Conservation (phyloP, 257 asterid genomes). For the Przewalskia tangutica region DNA sequence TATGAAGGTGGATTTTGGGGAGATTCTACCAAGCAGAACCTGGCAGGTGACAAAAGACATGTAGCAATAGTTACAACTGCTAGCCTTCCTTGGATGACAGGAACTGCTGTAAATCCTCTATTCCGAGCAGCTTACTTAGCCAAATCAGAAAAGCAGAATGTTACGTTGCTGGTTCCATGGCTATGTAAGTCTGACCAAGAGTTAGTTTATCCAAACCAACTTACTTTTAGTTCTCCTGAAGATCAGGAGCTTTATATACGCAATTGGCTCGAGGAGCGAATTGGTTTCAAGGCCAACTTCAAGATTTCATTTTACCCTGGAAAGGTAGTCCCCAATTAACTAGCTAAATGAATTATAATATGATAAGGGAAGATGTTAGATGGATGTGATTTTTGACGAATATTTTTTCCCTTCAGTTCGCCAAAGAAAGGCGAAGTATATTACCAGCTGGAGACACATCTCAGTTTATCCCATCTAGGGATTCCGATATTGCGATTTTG, state of each 20-base stretch:
- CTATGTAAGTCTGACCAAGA: constrained; percentile 91
- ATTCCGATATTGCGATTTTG: constrained; percentile 93
- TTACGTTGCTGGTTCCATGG: constrained; percentile 96
- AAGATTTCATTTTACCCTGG: constrained; percentile 97
- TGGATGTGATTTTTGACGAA: constrained; percentile 3
- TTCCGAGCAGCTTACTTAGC: constrained; percentile 97
- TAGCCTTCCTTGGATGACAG: constrained; percentile 99
- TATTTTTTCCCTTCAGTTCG: constrained; percentile 38
- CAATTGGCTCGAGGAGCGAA: constrained; percentile 91
- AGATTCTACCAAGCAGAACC: constrained; percentile 40
- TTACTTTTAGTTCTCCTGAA: constrained; percentile 86
- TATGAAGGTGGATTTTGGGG: constrained; percentile 90
- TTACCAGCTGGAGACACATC: constrained; percentile 96
- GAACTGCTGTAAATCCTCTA: constrained; percentile 95
- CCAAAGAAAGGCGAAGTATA: constrained; percentile 84
- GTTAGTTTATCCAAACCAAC: constrained; percentile 81
- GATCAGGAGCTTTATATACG: constrained; percentile 87
- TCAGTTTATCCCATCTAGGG: constrained; percentile 73
- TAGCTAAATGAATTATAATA: neutral
- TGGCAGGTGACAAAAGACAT: constrained; percentile 61
- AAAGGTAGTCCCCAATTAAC: constrained; percentile 40
- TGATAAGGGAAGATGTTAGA: neutral
- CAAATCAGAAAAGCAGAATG: constrained; percentile 71
- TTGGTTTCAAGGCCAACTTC: constrained; percentile 85
- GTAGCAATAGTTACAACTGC: constrained; percentile 98